These are phyloP conservation scores for Gaertneriomyces sp. DNA, from an alignment of 192 early-diverging fungal genomes.

Conservation along the genomic window DNA sequence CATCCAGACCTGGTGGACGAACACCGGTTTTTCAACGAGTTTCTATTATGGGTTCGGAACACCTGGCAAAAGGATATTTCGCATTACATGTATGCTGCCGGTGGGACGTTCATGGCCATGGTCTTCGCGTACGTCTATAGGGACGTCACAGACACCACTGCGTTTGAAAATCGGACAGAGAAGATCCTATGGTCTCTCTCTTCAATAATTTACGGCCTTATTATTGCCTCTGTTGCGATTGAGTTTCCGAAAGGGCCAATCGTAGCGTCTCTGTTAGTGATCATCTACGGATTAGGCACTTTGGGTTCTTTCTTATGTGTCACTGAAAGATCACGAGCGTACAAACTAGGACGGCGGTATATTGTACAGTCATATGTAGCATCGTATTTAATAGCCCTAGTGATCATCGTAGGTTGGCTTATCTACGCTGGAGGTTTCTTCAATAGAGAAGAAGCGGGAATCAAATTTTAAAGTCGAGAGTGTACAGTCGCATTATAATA, in stretches of 20 bases:
- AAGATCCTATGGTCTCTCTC: slow-evolving; percentile 8
- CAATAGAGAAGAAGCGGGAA: slow-evolving; percentile 25
- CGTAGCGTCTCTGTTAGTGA: slow-evolving; percentile 25
- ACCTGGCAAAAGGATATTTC: slow-evolving; percentile 32
- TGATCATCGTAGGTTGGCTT: slow-evolving; percentile 22
- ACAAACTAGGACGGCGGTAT: slow-evolving; percentile 12
- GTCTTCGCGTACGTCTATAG: slow-evolving; percentile 19
- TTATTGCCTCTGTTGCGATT: slow-evolving; percentile 31
- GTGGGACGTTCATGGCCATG: slow-evolving; percentile 27
- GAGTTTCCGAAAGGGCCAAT: slow-evolving; percentile 29
- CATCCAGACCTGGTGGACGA: slow-evolving; percentile 10
- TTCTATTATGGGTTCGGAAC: slow-evolving; percentile 30
- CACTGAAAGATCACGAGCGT: slow-evolving; percentile 2
- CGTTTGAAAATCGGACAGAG: not conserved
- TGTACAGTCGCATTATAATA: no score
- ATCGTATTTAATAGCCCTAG: slow-evolving; percentile 5
- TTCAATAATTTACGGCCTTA: slow-evolving; percentile 25
- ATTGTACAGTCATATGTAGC: slow-evolving; percentile 24
- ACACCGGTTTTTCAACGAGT: slow-evolving; percentile 17
- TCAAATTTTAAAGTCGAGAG: slow-evolving; percentile 6
- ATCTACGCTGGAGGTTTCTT: slow-evolving; percentile 17
- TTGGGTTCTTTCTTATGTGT: slow-evolving; percentile 17
- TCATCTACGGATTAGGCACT: slow-evolving; percentile 22
- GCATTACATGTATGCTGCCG: slow-evolving; percentile 41
- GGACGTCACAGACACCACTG: not conserved